Evolutionary conservation across 2,329 filamentous ascomycete genomes (phyloP), one percentile per base, ranked within the genome.

Genomic region (Hypoxylon sp.): DNA sequence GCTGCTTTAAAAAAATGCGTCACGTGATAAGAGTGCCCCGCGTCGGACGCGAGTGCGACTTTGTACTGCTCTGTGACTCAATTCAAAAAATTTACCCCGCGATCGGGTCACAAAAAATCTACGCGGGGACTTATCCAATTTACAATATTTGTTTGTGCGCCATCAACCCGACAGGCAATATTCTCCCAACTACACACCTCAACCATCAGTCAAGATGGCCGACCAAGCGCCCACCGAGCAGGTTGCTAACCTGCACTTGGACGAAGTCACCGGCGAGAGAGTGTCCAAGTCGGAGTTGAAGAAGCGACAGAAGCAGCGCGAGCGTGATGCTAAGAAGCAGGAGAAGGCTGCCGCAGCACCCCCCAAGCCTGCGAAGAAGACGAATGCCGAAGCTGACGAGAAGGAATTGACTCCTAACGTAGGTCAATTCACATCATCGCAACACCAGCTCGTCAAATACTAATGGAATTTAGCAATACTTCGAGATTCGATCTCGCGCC

Each of bases 181-280:
- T 30, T n/a, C 29, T 27, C 12, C 23, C 19, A 47, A 50, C 43
- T 21, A 14, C 7, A 23, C 19, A 34, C 16, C 37, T 23, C 11
- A 56, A 43, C 29, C 37, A 25, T 7, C 5, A 50, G 27, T 61
- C 57, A 65, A 8, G 14, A 74, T 73, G 70, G 71, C 65, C 41
- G 67, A 70, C 64, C 71, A 74, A 14, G 77, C 81, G 47, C 81
- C 82, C 57, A 82, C 82, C 69, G 85, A 87, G 70, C 80, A 81
- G 74, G 80, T 90, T 71, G 87, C 87, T 76, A 93, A 95, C 82
- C 86, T 97, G 73, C 87, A 94, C 80, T 87, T 96, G 53, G 96
- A 99, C 80, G 93, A 96, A 76, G 93, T 94, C 70, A 98, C 96
- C 12, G 96, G 96, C 75, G 96, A 99, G 83, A 90, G 81, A 80